Evolutionary conservation across 2,329 filamentous ascomycete species (phyloP), one percentile per base, ranked within the genome.

Genomic region (Trichoderma atroviride): DNA sequence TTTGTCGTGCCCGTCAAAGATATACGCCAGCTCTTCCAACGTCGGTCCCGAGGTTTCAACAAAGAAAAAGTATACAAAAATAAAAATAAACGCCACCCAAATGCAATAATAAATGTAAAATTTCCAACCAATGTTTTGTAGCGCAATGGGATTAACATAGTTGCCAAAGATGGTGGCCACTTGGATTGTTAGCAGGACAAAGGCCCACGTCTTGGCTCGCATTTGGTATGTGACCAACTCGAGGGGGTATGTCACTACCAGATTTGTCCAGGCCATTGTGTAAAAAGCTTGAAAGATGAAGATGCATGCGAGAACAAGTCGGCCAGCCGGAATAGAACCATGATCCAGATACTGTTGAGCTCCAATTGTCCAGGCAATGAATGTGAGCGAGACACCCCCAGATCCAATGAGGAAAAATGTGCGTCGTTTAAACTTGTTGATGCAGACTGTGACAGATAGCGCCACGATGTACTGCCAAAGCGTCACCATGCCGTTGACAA

Each of bases 401-500:
- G 80, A 81, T 5, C 78, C 79, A 13, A 77, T 74, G 43, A 82
- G 71, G 73, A 82, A 83, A 68, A 82, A 80, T 0, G 77, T 79
- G 0, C 80, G 76, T 11, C 80, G 76, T 70, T 77, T 79, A 70
- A 81, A 79, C 4, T 73, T 75, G 70, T 82, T 75, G 11, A 83
- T 77, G 1, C 81, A 60, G n/a, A 76, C 69, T 0, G 81, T 79
- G 43, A 82, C 78, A 5, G 73, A 70, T 10, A 83, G 74, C 3
- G 81, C 76, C 5, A 82, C 78, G n/a, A 83, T 77, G 65, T 81
- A 82, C 53, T 82, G 78, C 80, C 80, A 83, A 3, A 83, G 71
- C 0, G 78, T 81, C 4, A 82, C 76, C 77, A 81, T 80, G 62
- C 77, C 79, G 47, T 81, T 83, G 72, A 83, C 75, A 1, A 83